phyloP scores from a whole-genome alignment of 305 asterid species.

The Fraxinus latifolia region DNA sequence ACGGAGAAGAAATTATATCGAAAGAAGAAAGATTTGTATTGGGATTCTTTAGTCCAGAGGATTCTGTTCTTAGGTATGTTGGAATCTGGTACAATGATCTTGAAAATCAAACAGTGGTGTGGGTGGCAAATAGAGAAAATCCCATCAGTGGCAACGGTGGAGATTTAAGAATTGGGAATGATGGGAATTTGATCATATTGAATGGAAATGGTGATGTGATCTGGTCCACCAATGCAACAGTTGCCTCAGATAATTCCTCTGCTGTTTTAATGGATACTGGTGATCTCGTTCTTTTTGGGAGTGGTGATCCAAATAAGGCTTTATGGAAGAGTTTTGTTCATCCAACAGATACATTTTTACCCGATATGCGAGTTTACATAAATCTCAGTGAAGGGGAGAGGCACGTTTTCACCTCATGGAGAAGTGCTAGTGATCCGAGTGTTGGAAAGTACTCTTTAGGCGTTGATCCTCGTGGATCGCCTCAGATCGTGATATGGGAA shows the following conservation, averaged over 20 bases:
- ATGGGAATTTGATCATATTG: slow-evolving; percentile 46
- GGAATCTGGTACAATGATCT: slow-evolving; percentile 64
- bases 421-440: slow-evolving; percentile 50
- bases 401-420: slow-evolving; percentile 57
- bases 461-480: slow-evolving; percentile 60
- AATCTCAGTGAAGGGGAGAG: slow-evolving; percentile 21
- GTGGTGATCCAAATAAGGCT: not conserved
- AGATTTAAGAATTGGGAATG: slow-evolving; percentile 26
- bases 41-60: slow-evolving; percentile 70
- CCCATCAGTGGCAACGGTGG: slow-evolving; percentile 51
- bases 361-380: slow-evolving; percentile 45
- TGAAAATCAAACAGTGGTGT: slow-evolving; percentile 39
- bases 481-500: slow-evolving; percentile 75
- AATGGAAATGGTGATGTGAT: slow-evolving; percentile 27
- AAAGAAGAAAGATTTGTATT: slow-evolving; percentile 38
- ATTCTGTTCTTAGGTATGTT: slow-evolving; percentile 44
- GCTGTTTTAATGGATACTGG: slow-evolving; percentile 51
- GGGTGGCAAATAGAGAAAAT: slow-evolving; percentile 70
- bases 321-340: slow-evolving; percentile 54
- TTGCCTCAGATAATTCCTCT: slow-evolving; percentile 27
- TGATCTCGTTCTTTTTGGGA: slow-evolving; percentile 33
- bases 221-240: slow-evolving; percentile 46
- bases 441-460: slow-evolving; percentile 61
- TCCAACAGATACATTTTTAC: slow-evolving; percentile 65
- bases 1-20: slow-evolving; percentile 56